These are phyloP conservation scores for Rasamsonia emersonii DNA, from an alignment of 2,329 filamentous ascomycete genomes.

Conservation along the genomic window DNA sequence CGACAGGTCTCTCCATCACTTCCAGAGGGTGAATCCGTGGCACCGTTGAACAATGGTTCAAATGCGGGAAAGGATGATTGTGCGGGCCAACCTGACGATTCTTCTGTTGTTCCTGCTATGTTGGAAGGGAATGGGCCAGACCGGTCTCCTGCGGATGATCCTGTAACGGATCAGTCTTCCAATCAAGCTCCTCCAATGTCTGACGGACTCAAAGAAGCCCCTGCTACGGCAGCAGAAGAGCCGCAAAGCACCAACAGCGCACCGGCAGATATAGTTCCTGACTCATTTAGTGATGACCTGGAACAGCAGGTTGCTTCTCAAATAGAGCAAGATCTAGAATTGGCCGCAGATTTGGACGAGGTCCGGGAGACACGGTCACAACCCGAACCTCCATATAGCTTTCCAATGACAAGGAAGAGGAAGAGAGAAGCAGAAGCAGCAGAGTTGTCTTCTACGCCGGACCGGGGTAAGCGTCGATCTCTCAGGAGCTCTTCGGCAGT, in stretches of 20 bases:
- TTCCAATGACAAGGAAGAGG: constrained; percentile 23
- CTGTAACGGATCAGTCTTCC: no score
- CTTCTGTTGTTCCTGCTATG: no score
- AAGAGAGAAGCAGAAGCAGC: constrained; percentile 21
- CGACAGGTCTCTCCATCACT: not conserved
- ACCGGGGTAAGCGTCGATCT: constrained; percentile 22
- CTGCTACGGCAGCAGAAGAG: no score
- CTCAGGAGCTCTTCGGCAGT: constrained; percentile 14
- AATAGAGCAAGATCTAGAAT: constrained; percentile 35
- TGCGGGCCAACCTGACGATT: no score
- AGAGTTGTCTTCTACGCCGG: constrained; percentile 11
- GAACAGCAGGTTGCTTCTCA: constrained; percentile 38
- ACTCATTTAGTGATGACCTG: constrained; percentile 33
- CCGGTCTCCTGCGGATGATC: no score
- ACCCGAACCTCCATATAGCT: constrained; percentile 5
- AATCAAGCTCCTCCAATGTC: no score
- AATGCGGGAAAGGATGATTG: no score
- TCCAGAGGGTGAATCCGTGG: not conserved
- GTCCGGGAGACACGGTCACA: constrained; percentile 6
- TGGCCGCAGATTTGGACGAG: constrained; percentile 24
- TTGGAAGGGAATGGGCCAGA: no score
- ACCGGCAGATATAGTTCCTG: constrained; percentile 16
- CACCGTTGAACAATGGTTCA: no score
- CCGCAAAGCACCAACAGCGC: no score
- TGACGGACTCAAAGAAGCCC: no score